Evolutionary conservation across 2,329 filamentous ascomycete genomes (phyloP).

Genomic region (Diplocarpon rosae): DNA sequence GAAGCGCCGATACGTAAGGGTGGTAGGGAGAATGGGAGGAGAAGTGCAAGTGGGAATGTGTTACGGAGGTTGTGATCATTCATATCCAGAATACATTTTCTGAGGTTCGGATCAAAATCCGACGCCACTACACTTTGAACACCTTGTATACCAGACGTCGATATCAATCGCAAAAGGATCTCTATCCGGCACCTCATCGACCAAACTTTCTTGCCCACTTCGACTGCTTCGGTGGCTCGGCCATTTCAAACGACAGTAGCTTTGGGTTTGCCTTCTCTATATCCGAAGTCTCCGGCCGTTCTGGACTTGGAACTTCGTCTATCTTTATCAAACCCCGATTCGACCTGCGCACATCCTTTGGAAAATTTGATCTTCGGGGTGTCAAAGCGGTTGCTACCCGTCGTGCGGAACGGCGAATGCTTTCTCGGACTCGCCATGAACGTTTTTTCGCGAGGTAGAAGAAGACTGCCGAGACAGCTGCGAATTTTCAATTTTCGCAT

Average conservation of each 20-base stretch:
- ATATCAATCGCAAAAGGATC: conserved; percentile 7
- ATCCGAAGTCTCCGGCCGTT: conserved; percentile 39
- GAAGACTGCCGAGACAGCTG: conserved; percentile 41
- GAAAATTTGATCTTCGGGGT: conserved; percentile 50
- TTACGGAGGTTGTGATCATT: conserved; percentile 31
- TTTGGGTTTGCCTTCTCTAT: conserved; percentile 43
- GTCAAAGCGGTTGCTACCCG: conserved; percentile 51
- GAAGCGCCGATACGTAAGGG: conserved; percentile 16
- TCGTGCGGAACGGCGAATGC: conserved; percentile 55
- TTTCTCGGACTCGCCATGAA: conserved; percentile 70
- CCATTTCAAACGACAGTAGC: conserved; percentile 24
- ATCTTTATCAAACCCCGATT: conserved; percentile 35
- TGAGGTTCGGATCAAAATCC: background rate
- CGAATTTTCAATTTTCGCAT: conserved; percentile 1
- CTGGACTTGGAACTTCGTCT: conserved; percentile 49
- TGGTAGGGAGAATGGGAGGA: conserved; percentile 34
- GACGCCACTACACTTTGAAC: background rate
- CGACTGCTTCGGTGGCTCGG: conserved; percentile 23
- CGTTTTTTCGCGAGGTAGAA: conserved; percentile 77
- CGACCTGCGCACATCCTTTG: conserved; percentile 36
- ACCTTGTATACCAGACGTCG: conserved; percentile 4
- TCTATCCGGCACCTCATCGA: conserved; percentile 14
- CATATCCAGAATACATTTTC: conserved; percentile 1
- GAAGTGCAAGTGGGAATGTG: conserved; percentile 67
- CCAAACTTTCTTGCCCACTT: conserved; percentile 23